A percentile compares a stretch with the other conserved stretches of the same genome.
Evolutionary conservation across 768 basidiomycete genomes (phyloP).

Genomic region (Leccinum incarnatum): DNA sequence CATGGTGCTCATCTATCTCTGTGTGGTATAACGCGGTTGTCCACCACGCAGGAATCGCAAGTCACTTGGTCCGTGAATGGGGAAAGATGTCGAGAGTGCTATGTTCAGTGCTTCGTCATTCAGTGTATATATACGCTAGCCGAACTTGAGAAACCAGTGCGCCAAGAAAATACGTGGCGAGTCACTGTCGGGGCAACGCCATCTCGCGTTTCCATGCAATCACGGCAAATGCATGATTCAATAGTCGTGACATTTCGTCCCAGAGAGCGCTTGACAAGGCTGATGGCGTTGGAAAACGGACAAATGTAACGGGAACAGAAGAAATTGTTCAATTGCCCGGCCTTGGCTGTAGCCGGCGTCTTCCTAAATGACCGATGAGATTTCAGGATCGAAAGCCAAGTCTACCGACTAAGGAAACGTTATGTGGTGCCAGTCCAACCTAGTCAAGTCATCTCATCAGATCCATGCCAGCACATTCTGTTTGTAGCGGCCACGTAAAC

Average conservation of each 20-base stretch:
- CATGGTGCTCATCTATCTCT: conserved; percentile 7
- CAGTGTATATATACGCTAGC: neutral
- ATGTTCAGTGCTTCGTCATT: neutral
- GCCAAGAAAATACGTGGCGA: conserved; percentile 9
- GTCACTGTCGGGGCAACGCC: neutral
- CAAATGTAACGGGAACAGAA: neutral
- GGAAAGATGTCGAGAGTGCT: neutral
- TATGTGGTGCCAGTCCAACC: neutral
- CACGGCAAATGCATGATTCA: neutral
- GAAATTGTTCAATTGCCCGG: neutral
- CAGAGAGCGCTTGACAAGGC: neutral
- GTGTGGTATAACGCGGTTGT: neutral
- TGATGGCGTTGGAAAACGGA: neutral
- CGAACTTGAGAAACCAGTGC: conserved; percentile 4
- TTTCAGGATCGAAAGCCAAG: neutral
- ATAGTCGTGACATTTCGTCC: neutral
- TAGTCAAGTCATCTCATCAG: neutral
- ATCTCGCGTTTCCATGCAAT: neutral
- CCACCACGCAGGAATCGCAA: conserved; percentile 3
- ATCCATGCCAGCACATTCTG: too few relatives aligned
- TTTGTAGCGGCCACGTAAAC: neutral
- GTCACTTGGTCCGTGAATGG: conserved; percentile 5
- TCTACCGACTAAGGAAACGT: neutral
- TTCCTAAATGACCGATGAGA: neutral
- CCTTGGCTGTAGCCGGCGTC: neutral